These are phyloP conservation scores for Zhuliangozyma blackwelliae DNA, from an alignment of 1,139 yeast genomes.

Conservation along the genomic window DNA sequence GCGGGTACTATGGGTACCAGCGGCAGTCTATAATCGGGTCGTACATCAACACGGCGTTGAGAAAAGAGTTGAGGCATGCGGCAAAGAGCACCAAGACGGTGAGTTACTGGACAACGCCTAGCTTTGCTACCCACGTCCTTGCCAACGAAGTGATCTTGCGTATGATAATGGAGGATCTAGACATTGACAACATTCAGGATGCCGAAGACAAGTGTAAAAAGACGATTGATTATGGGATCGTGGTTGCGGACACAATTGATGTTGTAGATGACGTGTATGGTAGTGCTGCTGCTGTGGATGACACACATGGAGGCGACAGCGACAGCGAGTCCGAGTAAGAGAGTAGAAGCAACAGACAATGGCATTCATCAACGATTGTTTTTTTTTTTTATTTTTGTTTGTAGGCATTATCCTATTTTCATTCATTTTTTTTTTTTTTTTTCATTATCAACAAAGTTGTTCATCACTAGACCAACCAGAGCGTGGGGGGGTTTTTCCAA, in stretches of 20 bases:
- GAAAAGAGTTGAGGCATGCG: conserved; percentile 21
- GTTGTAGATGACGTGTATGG: conserved; percentile 22
- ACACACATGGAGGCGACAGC: background rate
- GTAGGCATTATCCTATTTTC: no score
- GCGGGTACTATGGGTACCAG: conserved; percentile 62
- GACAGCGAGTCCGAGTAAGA: background rate
- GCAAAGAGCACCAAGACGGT: conserved; percentile 37
- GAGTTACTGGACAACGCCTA: conserved; percentile 56
- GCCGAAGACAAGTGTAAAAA: conserved; percentile 44
- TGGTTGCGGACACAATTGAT: conserved; percentile 39
- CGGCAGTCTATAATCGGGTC: conserved; percentile 51
- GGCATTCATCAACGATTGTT: no score
- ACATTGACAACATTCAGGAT: conserved; percentile 22
- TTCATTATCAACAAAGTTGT: no score
- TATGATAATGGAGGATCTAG: conserved; percentile 46
- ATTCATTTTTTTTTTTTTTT: no score
- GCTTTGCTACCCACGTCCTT: conserved; percentile 54
- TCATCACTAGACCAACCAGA: no score
- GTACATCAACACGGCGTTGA: conserved; percentile 25
- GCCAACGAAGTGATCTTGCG: conserved; percentile 61
- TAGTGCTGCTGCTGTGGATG: no score
- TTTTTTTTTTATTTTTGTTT: no score
- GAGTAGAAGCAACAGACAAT: background rate
- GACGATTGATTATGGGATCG: conserved; percentile 55
- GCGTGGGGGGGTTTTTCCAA: conserved; percentile 1